Evolutionary conservation across 164 flowering plant genomes (phyloP).

Genomic region (Vitis rotundifolia): DNA sequence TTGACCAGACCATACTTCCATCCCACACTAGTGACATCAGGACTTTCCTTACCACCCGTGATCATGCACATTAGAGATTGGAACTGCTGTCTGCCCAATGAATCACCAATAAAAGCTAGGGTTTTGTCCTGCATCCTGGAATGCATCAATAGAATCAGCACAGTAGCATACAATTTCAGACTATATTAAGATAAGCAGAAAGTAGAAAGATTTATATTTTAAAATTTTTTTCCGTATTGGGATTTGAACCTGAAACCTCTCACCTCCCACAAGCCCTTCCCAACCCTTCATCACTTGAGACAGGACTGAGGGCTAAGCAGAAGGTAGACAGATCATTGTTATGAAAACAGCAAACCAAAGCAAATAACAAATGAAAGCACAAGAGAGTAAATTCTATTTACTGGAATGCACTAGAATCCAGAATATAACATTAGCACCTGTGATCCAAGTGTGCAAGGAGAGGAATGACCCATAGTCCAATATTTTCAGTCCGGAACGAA

Average conservation of each 20-base stretch:
- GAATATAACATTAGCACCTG: background rate
- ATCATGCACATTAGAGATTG: slow-evolving; percentile 90
- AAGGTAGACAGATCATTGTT: background rate
- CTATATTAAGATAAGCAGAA: background rate
- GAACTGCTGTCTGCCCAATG: slow-evolving; percentile 80
- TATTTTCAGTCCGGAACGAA: too few species aligned
- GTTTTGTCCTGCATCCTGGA: slow-evolving; percentile 77
- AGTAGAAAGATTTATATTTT: too few species aligned
- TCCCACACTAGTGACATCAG: slow-evolving; percentile 65
- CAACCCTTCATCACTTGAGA: too few species aligned
- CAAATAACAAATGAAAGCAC: background rate
- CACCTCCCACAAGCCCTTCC: too few species aligned
- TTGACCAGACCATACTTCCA: slow-evolving; percentile 60
- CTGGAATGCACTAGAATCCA: background rate
- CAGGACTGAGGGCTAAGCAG: too few species aligned
- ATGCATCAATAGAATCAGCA: slow-evolving; percentile 8
- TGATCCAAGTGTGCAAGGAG: background rate
- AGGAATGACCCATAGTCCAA: background rate
- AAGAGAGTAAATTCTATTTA: background rate
- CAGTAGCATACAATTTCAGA: background rate
- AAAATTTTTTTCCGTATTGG: too few species aligned
- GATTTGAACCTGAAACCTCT: too few species aligned
- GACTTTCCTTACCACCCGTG: slow-evolving; percentile 56
- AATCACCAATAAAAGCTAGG: slow-evolving; percentile 79
- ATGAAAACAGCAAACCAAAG: background rate